Percentiles rank a stretch among this genome's conserved stretches.
Evolutionary conservation across 2,329 filamentous ascomycete species (phyloP).

Genomic region (Harringtonia aguacate): DNA sequence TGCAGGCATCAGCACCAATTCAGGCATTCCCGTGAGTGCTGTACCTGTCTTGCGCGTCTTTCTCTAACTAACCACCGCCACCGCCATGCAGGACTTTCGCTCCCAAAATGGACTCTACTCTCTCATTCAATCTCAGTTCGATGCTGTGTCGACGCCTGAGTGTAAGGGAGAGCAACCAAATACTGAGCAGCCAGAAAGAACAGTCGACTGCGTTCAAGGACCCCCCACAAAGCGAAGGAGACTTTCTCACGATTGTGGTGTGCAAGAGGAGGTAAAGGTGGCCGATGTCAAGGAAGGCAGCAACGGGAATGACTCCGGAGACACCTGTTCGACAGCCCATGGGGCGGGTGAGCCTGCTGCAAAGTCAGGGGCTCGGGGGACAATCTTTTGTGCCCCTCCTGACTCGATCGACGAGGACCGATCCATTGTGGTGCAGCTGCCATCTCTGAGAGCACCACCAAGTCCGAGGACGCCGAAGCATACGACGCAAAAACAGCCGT

Average conservation of each 20-base stretch:
- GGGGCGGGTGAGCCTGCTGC: background rate
- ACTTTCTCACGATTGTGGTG: conserved; percentile 15
- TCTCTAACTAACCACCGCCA: background rate
- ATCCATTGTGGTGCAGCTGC: conserved; percentile 7
- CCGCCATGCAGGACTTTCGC: conserved; percentile 49
- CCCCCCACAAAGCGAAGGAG: conserved; percentile 22
- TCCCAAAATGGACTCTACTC: conserved; percentile 64
- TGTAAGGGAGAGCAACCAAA: background rate
- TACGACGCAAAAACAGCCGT: background rate
- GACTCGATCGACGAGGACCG: background rate
- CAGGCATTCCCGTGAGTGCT: conserved; percentile 55
- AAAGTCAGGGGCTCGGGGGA: background rate
- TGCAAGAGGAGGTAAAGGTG: too few relatives aligned
- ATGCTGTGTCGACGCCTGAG: conserved; percentile 33
- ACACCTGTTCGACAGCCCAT: background rate
- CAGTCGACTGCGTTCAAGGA: background rate
- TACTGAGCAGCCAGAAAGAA: background rate
- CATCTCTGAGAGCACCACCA: background rate
- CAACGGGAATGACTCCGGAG: background rate
- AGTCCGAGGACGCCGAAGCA: background rate
- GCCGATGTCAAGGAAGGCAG: background rate
- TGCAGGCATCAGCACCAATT: conserved; percentile 66
- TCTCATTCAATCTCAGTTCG: conserved; percentile 57
- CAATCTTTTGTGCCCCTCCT: background rate
- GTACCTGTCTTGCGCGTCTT: too few relatives aligned